Base-by-base conservation (phyloP, 495 filamentous ascomycete species). In the Hypoxylon lenormandii region DNA sequence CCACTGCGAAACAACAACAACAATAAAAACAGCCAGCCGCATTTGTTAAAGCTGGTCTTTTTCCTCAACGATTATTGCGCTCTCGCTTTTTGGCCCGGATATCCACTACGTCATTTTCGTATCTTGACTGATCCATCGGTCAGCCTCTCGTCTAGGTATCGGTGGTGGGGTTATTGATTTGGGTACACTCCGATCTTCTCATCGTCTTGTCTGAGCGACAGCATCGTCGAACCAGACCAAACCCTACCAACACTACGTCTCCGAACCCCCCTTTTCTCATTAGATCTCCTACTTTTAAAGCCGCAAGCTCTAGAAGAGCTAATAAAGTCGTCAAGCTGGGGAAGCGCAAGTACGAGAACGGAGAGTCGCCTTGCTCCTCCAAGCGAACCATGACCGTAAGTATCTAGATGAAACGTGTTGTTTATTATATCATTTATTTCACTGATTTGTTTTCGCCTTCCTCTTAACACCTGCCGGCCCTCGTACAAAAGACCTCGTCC, bases 301-400 rank as follows among this genome's bases (percentile, higher is more conserved):
- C 50, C 42, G 47, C 18, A 51, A 48, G 68, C 68, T 71, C 68
- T 49, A 52, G 50, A 59, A 61, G 68, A 71, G 68, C 68, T 59
- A 63, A 70, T 54, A 64, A 64, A 45, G 42, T 52, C 65, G 72
- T 51, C 68, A 76, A 76, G 72, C 89, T 89, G 87, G 90, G 88
- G 86, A 92, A 96, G 87, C 91, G 92, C 81, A 94, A 91, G 83
- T 84, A 88, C 75, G 93, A 92, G 71, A 85, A 86, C 81, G 90
- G 90, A 81, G 87, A 92, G 74, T 79, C 84, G 78, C 80, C 83
- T 81, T 87, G 86, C 81, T 90, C 90, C 75, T 82, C 87, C 58
- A 95, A 96, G 84, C 88, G 89, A 85, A 86, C 84, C 82, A 94
- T 94, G 91, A 88, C 88, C 75, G 92, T 95, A 83, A 83, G 91